Percentiles rank a stretch among this genome's conserved stretches.
phyloP scores from a whole-genome alignment of 192 early-diverging fungal species.

The Helicostylum pulchrum region DNA sequence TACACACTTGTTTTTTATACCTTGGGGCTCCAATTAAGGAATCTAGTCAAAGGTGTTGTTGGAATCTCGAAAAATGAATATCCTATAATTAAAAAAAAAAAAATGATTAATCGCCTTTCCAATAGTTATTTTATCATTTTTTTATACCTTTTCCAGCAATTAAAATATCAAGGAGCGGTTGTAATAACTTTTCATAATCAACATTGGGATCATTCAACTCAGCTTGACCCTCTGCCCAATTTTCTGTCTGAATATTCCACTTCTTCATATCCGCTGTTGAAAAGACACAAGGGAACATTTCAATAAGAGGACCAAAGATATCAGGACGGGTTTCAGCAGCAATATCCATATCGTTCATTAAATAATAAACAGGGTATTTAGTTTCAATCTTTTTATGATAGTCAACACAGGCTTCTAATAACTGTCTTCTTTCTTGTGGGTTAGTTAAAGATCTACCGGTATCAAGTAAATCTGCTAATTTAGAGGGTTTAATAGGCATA shows the following conservation, averaged over 20 bases:
- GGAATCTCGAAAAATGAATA: slow-evolving; percentile 31
- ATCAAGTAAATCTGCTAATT: slow-evolving; percentile 5
- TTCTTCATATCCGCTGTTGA: slow-evolving; percentile 15
- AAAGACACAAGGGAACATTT: slow-evolving; percentile 25
- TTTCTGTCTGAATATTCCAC: slow-evolving; percentile 2
- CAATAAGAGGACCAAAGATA: slow-evolving; percentile 8
- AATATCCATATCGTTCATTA: slow-evolving; percentile 14
- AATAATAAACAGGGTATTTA: slow-evolving; percentile 18
- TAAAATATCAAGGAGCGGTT: slow-evolving; percentile 21
- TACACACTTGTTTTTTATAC: too few relatives aligned
- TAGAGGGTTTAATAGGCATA: slow-evolving; percentile 20
- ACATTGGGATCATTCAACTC: background rate
- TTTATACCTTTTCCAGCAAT: slow-evolving; percentile 23
- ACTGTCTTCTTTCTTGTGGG: slow-evolving; percentile 1
- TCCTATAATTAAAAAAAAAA: slow-evolving; percentile 12
- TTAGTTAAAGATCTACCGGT: background rate
- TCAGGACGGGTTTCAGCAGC: slow-evolving; percentile 11
- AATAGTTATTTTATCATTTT: background rate
- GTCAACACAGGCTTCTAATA: slow-evolving; percentile 26
- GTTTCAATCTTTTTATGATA: slow-evolving; percentile 17
- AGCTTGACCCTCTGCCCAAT: slow-evolving; percentile 5
- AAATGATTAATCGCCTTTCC: background rate
- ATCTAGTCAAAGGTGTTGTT: slow-evolving; percentile 20
- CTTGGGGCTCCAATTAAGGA: slow-evolving; percentile 9
- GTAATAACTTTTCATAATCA: slow-evolving; percentile 22